These are phyloP conservation scores for Gamsiella multidivaricata DNA, from an alignment of 192 early-diverging fungal species.

Conservation along the genomic window DNA sequence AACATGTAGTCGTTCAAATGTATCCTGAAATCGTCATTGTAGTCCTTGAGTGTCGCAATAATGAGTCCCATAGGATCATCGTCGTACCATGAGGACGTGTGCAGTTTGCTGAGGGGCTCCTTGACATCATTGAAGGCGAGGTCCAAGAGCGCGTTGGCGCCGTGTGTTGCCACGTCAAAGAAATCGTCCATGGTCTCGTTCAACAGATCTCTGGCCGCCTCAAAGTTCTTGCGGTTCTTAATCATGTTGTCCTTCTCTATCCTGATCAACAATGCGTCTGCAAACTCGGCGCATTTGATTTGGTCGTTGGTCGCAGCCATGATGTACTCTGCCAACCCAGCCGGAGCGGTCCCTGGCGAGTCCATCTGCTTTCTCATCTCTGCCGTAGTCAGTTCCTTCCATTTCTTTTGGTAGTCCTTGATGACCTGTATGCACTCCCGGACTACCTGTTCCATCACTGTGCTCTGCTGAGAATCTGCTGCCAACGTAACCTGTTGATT, in stretches of 20 bases:
- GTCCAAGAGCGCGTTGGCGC: slow-evolving; percentile 81
- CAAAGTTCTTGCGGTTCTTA: slow-evolving; percentile 65
- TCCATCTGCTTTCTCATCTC: slow-evolving; percentile 87
- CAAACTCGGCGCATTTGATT: slow-evolving; percentile 90
- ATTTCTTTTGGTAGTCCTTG: slow-evolving; percentile 84
- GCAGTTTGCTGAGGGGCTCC: slow-evolving; percentile 79
- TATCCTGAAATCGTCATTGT: slow-evolving; percentile 86
- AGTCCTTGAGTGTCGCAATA: slow-evolving; percentile 95
- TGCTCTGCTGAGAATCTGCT: slow-evolving; percentile 84
- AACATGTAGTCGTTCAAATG: slow-evolving; percentile 93
- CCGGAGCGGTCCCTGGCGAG: slow-evolving; percentile 76
- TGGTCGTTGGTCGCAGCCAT: slow-evolving; percentile 97
- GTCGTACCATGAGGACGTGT: slow-evolving; percentile 92
- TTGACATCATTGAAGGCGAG: slow-evolving; percentile 86
- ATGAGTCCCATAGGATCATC: slow-evolving; percentile 87
- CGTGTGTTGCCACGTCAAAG: slow-evolving; percentile 85
- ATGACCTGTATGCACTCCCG: slow-evolving; percentile 83
- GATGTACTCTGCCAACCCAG: slow-evolving; percentile 94
- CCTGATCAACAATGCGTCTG: slow-evolving; percentile 77
- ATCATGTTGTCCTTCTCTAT: slow-evolving; percentile 58
- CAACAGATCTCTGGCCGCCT: slow-evolving; percentile 71
- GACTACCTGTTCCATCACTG: slow-evolving; percentile 88
- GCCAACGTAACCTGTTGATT: slow-evolving; percentile 97
- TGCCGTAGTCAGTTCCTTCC: slow-evolving; percentile 78
- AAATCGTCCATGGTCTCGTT: slow-evolving; percentile 89